These are phyloP conservation scores for Leucosporidium yakuticum DNA, from an alignment of 768 basidiomycete genomes.

Conservation along the genomic window DNA sequence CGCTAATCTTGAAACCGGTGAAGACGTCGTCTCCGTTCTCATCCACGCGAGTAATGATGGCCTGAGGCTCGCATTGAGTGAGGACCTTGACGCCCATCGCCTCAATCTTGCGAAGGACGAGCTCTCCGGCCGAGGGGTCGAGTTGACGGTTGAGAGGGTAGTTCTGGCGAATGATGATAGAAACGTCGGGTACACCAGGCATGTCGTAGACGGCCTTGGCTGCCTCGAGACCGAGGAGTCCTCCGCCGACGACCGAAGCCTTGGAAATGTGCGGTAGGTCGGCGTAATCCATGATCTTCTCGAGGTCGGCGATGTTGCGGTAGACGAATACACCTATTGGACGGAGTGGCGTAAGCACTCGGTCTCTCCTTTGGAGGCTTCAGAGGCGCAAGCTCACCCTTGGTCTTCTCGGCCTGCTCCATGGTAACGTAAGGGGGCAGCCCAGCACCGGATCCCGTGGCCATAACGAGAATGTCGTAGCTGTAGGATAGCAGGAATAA, in stretches of 20 bases:
- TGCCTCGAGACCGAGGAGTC: slow-evolving; percentile 62
- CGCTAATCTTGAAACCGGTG: slow-evolving; percentile 52
- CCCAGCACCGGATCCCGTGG: slow-evolving; percentile 63
- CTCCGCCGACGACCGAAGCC: slow-evolving; percentile 62
- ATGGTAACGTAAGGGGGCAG: slow-evolving; percentile 57
- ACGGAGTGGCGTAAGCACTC: background rate
- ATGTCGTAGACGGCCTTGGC: slow-evolving; percentile 67
- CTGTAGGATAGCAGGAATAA: background rate
- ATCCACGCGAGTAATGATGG: slow-evolving; percentile 45
- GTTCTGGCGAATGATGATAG: slow-evolving; percentile 38
- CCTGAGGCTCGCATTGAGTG: slow-evolving; percentile 47
- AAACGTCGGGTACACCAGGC: slow-evolving; percentile 47
- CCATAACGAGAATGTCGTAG: slow-evolving; percentile 62
- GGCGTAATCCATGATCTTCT: slow-evolving; percentile 59
- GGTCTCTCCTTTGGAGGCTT: background rate
- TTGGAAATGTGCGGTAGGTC: slow-evolving; percentile 48
- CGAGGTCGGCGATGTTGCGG: slow-evolving; percentile 63
- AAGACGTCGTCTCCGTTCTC: slow-evolving; percentile 44
- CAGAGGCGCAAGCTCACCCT: slow-evolving; percentile 44
- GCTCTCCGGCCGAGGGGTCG: slow-evolving; percentile 45
- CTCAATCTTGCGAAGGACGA: slow-evolving; percentile 58
- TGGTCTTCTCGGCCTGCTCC: slow-evolving; percentile 45
- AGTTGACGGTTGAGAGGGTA: slow-evolving; percentile 29
- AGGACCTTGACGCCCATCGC: slow-evolving; percentile 57
- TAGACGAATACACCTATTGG: slow-evolving; percentile 55